Percentiles rank a stretch among this genome's conserved stretches.
phyloP scores from a whole-genome alignment of 2,329 filamentous ascomycete species.

The Verticillium alfalfae region DNA sequence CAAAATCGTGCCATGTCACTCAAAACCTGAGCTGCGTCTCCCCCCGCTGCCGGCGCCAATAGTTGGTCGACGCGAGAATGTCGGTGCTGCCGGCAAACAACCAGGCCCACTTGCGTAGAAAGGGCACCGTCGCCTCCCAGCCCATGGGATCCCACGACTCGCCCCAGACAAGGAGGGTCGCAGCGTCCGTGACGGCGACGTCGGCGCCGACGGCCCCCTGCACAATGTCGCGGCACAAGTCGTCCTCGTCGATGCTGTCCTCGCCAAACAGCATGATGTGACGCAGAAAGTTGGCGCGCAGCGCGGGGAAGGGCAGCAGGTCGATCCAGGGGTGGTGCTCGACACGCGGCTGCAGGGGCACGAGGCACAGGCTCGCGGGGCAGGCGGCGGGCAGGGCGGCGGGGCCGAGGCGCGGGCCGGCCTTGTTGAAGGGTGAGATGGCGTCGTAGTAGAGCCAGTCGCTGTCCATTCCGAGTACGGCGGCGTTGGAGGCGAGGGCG shows the following conservation, averaged over 20 bases:
- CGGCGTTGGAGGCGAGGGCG: constrained; percentile 8
- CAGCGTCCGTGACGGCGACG: constrained; percentile 4
- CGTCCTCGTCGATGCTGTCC: constrained; percentile 13
- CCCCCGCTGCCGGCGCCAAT: constrained; percentile 18
- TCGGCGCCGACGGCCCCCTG: background rate
- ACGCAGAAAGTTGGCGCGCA: constrained; percentile 25
- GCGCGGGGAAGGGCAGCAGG: constrained; percentile 24
- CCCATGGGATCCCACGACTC: constrained; percentile 33
- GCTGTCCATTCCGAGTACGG: constrained; percentile 4
- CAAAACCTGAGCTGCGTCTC: background rate
- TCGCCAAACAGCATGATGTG: background rate
- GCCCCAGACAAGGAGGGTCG: constrained; percentile 41
- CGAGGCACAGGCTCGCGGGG: constrained; percentile 16
- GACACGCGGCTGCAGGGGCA: constrained; percentile 18
- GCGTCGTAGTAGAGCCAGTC: constrained; percentile 8
- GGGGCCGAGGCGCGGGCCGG: constrained; percentile 3
- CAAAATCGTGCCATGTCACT: background rate
- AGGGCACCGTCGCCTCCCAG: constrained; percentile 41
- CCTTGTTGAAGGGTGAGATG: constrained; percentile 6
- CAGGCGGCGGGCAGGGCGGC: background rate
- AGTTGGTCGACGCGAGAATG: constrained; percentile 28
- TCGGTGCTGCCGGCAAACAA: constrained; percentile 28
- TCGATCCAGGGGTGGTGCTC: constrained; percentile 29
- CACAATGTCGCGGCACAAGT: constrained; percentile 1
- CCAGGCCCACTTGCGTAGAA: constrained; percentile 38